Percentiles rank a stretch among this genome's conserved stretches.
Conservation (phyloP, 2,329 filamentous ascomycete genomes). For the Fragosphaeria purpurea region DNA sequence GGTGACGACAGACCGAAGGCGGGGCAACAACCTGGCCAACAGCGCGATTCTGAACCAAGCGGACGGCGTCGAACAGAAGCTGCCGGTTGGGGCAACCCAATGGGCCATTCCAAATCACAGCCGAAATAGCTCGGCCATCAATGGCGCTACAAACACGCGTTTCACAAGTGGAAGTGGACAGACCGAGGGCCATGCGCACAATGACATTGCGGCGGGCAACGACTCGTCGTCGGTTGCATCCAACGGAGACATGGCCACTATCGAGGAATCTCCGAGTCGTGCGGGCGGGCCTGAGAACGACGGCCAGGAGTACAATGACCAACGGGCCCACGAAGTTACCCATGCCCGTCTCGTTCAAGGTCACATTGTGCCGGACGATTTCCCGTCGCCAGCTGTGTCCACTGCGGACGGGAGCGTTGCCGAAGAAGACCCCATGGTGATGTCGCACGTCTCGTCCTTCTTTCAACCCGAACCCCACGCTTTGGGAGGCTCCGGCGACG, state of each 20-base stretch:
- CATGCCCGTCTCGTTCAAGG: constrained; percentile 86
- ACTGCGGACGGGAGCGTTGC: constrained; percentile 54
- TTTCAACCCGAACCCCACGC: constrained; percentile 61
- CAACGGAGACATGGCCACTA: neutral
- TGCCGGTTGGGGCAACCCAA: constrained; percentile 26
- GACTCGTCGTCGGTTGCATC: neutral
- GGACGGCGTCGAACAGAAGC: constrained; percentile 45
- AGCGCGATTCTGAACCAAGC: constrained; percentile 68
- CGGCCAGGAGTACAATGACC: constrained; percentile 56
- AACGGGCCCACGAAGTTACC: constrained; percentile 79
- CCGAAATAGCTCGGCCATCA: no score
- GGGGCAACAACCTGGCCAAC: constrained; percentile 57
- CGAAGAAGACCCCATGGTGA: constrained; percentile 72
- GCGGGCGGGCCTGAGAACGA: constrained; percentile 28
- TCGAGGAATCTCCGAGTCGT: neutral
- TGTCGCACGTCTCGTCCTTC: constrained; percentile 70
- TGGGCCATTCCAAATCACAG: neutral
- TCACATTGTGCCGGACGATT: constrained; percentile 91
- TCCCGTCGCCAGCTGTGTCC: constrained; percentile 66
- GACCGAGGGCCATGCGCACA: neutral
- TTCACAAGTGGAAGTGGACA: no score
- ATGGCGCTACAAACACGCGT: no score
- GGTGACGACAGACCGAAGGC: constrained; percentile 73
- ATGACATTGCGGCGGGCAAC: neutral
- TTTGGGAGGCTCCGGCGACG: constrained; percentile 77